These are phyloP conservation scores for Acer yangbiense DNA, from an alignment of 345 rosid genomes.

Conservation along the genomic window DNA sequence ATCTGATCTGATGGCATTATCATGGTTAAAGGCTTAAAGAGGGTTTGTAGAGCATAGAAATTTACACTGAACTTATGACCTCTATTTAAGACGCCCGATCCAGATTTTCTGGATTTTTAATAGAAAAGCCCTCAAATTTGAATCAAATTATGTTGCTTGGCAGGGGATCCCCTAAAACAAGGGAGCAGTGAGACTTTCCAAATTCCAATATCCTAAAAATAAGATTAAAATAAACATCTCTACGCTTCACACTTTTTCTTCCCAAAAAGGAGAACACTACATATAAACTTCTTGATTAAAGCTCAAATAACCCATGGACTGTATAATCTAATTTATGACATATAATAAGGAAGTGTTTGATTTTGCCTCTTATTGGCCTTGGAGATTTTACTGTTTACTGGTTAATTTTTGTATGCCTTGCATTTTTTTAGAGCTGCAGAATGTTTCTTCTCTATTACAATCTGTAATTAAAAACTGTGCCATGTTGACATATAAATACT, in stretches of 20 bases:
- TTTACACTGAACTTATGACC: not conserved
- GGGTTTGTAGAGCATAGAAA: not conserved
- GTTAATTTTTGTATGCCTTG: too few species aligned
- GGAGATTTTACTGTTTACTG: not conserved
- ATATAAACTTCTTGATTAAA: not conserved
- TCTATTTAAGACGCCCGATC: not conserved
- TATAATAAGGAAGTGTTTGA: not conserved
- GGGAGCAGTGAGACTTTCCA: not conserved
- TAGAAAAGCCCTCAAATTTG: not conserved
- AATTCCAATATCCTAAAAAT: not conserved
- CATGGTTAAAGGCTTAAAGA: not conserved
- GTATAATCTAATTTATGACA: not conserved
- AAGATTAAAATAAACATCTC: not conserved
- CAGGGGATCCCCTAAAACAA: not conserved
- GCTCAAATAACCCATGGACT: not conserved
- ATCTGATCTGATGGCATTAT: not conserved
- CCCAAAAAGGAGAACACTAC: not conserved
- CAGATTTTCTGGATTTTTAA: not conserved
- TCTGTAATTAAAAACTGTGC: not conserved
- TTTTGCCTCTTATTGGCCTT: not conserved
- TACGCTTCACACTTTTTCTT: not conserved
- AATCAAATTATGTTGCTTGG: not conserved
- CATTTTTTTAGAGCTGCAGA: not conserved
- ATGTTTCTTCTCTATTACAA: not conserved
- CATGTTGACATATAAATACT: not conserved